Evolutionary conservation across 176 grass and related monocot species (phyloP).

Genomic region (Thalia dealbata): DNA sequence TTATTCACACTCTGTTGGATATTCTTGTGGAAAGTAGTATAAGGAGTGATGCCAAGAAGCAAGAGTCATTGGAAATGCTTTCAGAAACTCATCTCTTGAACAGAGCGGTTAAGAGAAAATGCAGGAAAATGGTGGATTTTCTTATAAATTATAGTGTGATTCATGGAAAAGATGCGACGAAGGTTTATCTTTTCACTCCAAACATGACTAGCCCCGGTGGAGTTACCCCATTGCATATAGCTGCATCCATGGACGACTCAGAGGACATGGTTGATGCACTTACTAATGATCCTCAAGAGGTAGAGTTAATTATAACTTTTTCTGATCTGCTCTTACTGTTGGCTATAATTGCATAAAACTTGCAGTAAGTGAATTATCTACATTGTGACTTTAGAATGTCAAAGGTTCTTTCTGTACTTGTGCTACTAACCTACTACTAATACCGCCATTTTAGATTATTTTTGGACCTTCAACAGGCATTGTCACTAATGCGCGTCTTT

Average conservation of each 20-base stretch:
- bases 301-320: slow-evolving; percentile 10
- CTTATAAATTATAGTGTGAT: slow-evolving; percentile 58
- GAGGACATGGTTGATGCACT: slow-evolving; percentile 82
- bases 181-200: slow-evolving; percentile 55
- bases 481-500: slow-evolving; percentile 2
- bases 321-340: not conserved
- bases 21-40: slow-evolving; percentile 67
- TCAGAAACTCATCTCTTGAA: slow-evolving; percentile 67
- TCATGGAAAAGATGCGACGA: slow-evolving; percentile 27
- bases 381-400: too few relatives aligned
- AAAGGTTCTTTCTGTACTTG: too few relatives aligned
- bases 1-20: slow-evolving; percentile 73
- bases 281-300: slow-evolving; percentile 86
- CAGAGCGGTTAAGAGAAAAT: slow-evolving; percentile 87
- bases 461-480: too few relatives aligned
- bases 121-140: slow-evolving; percentile 66
- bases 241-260: slow-evolving; percentile 52
- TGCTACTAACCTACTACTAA: too few relatives aligned
- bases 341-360: too few relatives aligned
- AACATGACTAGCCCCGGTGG: slow-evolving; percentile 65
- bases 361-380: too few relatives aligned
- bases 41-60: slow-evolving; percentile 36
- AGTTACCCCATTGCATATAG: slow-evolving; percentile 73
- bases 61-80: slow-evolving; percentile 68
- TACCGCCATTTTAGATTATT: too few relatives aligned